These are phyloP conservation scores for Pestalotiopsis fici DNA, from an alignment of 2,329 filamentous ascomycete genomes.

Conservation along the genomic window DNA sequence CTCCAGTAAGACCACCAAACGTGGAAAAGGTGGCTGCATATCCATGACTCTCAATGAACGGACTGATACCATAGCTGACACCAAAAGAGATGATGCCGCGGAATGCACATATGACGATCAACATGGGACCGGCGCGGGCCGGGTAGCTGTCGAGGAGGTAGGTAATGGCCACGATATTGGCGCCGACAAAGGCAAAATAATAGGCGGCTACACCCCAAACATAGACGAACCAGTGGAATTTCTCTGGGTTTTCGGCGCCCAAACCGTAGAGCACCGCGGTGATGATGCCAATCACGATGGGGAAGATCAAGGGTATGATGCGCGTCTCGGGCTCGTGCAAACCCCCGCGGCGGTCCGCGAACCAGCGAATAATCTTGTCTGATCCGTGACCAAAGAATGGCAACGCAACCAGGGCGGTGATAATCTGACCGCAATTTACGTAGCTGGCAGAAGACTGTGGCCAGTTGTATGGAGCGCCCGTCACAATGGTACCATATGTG, in stretches of 20 bases:
- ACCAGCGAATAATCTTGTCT: slow-evolving; percentile 35
- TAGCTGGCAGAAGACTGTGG: slow-evolving; percentile 33
- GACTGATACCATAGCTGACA: slow-evolving; percentile 26
- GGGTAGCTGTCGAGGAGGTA: slow-evolving; percentile 46
- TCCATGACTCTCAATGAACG: slow-evolving; percentile 26
- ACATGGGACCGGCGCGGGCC: slow-evolving; percentile 37
- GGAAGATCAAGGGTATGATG: slow-evolving; percentile 34
- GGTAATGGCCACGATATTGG: slow-evolving; percentile 45
- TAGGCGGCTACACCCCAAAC: slow-evolving; percentile 27
- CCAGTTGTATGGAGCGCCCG: slow-evolving; percentile 37
- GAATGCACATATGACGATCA: slow-evolving; percentile 47
- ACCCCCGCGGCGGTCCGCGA: slow-evolving; percentile 35
- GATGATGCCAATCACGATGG: slow-evolving; percentile 37
- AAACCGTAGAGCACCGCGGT: slow-evolving; percentile 38
- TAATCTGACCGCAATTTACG: slow-evolving; percentile 39
- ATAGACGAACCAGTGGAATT: slow-evolving; percentile 35
- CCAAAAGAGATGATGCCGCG: slow-evolving; percentile 47
- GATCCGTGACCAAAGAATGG: slow-evolving; percentile 39
- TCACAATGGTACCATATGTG: slow-evolving; percentile 38
- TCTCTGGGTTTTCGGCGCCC: slow-evolving; percentile 32
- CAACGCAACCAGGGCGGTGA: slow-evolving; percentile 36
- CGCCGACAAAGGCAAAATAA: slow-evolving; percentile 39
- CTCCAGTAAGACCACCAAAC: slow-evolving; percentile 31
- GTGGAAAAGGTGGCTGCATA: slow-evolving; percentile 34
- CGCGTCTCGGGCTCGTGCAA: slow-evolving; percentile 42